Evolutionary conservation across 441 rosid genomes (phyloP), one percentile per base, ranked within the genome.

Genomic region (Dalechampia spathulata): DNA sequence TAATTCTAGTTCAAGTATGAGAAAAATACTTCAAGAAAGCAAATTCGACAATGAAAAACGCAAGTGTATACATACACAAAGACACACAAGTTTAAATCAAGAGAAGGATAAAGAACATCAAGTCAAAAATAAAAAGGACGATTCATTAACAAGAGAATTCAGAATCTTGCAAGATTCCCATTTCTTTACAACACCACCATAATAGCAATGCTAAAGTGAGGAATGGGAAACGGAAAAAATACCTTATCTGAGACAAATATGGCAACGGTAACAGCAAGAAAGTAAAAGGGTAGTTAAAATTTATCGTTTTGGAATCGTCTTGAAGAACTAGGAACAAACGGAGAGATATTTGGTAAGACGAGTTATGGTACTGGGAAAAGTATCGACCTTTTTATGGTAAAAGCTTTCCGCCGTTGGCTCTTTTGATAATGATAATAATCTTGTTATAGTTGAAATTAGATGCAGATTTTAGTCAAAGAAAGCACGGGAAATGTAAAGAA

Each of bases 311-410:
- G 17, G 5, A 13, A 30, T 32, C 22, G 27, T 7, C 14, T 34
- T 22, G 19, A 7, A 5, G 13, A 14, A 15, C 10, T 20, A 40
- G 32, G 49, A 15, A 20, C 8, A 21, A 50, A 26, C 13, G 41
- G 34, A 41, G 49, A 46, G 22, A 15, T 36, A 8, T 26, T 16
- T 6, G 26, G 14, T 0, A 32, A 32, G 10, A 12, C 21, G 25
- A n/a, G 42, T 22, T n/a, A 7, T 11, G 23, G n/a, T 57, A 5
- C 20, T 27, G 51, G 5, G 17, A 3, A 14, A 39, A 6, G 53
- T 23, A 17, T n/a, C 32, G 52, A 34, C 20, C 43, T 30, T 34
- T 57, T 58, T 57, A 46, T 46, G 52, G 44, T 21, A 4, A 21
- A 46, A 4, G 2, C 10, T 28, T n/a, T n/a, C n/a, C n/a, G n/a